Conservation (phyloP, 202 grass and related monocot genomes). For the Digitaria exilis region DNA sequence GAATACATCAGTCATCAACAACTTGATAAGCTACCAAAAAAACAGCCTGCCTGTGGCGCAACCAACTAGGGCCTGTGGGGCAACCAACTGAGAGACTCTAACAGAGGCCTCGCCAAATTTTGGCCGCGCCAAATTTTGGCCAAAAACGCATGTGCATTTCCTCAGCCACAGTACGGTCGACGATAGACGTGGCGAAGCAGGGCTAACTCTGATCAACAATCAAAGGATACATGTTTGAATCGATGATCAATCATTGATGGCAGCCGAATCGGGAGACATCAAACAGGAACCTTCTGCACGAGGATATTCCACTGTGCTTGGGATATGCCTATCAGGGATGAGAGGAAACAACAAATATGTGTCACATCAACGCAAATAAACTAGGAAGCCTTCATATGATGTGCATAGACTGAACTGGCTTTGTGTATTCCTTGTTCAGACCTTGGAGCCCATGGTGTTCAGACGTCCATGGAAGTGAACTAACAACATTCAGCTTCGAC, state of each 20-base stretch:
- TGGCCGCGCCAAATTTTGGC: no score
- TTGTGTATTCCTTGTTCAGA: slow-evolving; percentile 22
- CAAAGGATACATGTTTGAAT: neutral
- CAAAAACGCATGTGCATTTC: neutral
- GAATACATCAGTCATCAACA: neutral
- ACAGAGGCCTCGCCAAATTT: neutral
- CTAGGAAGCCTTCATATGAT: neutral
- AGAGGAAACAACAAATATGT: slow-evolving; percentile 6
- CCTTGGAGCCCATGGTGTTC: slow-evolving; percentile 18
- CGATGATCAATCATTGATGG: neutral
- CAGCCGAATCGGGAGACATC: neutral
- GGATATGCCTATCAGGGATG: neutral
- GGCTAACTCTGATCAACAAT: neutral
- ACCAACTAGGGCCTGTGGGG: no score
- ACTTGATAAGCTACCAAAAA: neutral
- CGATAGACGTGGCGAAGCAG: neutral
- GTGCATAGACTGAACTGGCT: neutral
- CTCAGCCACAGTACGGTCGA: neutral
- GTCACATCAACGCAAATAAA: slow-evolving; percentile 15
- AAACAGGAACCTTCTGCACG: neutral
- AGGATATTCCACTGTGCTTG: slow-evolving; percentile 22
- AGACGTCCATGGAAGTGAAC: neutral
- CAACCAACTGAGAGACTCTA: neutral
- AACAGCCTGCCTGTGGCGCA: no score
- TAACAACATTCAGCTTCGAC: neutral